Percentiles rank a stretch among this genome's conserved stretches.
Conservation (phyloP, 225 moss, liverwort and hornwort species). For the Polytrichum commune region DNA sequence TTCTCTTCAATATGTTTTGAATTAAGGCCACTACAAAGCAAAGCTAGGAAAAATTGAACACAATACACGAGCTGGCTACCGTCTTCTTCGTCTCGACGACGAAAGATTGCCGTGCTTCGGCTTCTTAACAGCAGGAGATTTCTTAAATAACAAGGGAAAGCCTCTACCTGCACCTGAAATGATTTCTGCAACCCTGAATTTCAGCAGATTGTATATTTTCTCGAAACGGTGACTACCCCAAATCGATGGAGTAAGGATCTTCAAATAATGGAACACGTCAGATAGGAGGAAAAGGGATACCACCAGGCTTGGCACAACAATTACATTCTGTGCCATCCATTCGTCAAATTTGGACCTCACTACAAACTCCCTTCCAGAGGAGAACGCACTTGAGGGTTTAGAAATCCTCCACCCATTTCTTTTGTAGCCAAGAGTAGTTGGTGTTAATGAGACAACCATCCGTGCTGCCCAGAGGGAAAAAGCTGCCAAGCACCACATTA, state of each 20-base stretch:
- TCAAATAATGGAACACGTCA: slow-evolving; percentile 32
- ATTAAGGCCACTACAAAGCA: too few relatives aligned
- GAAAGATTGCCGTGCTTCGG: slow-evolving; percentile 11
- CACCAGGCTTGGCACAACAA: slow-evolving; percentile 25
- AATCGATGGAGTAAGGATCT: slow-evolving; percentile 5
- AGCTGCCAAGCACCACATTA: slow-evolving; percentile 37
- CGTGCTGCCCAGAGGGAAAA: slow-evolving; percentile 32
- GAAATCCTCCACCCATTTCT: slow-evolving; percentile 12
- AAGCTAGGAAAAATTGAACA: neutral
- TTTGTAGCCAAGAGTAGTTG: slow-evolving; percentile 6
- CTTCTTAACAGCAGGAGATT: slow-evolving; percentile 10
- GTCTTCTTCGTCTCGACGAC: slow-evolving; percentile 24
- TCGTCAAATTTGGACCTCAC: slow-evolving; percentile 29
- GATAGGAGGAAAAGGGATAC: slow-evolving; percentile 29
- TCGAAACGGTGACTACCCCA: neutral
- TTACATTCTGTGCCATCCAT: slow-evolving; percentile 44
- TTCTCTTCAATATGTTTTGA: too few relatives aligned
- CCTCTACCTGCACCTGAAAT: neutral
- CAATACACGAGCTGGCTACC: neutral
- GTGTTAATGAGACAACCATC: slow-evolving; percentile 31
- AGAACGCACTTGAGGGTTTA: slow-evolving; percentile 13
- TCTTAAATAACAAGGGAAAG: slow-evolving; percentile 12
- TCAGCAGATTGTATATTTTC: neutral
- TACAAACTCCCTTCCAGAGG: slow-evolving; percentile 24
- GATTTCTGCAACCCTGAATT: neutral